Conservation (phyloP, 2,329 filamentous ascomycete genomes). For the Xylariaceae sp. region DNA sequence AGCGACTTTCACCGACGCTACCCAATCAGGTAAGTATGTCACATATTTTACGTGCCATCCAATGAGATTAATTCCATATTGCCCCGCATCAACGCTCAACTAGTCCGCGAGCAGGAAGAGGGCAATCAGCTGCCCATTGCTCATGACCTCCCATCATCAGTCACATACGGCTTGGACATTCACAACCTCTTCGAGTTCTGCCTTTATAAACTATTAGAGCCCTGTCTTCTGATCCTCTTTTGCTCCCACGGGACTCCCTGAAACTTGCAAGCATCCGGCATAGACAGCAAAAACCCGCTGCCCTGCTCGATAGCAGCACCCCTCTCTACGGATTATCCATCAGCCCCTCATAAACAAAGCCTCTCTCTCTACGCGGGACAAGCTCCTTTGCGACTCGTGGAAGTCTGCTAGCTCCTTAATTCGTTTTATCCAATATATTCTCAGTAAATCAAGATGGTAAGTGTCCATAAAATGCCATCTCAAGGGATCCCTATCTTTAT, state of each 20-base stretch:
- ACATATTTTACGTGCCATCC: too few relatives aligned
- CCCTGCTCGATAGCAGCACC: not conserved
- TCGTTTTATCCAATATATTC: not conserved
- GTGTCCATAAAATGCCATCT: not conserved
- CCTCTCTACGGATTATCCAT: not conserved
- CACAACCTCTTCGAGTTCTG: not conserved
- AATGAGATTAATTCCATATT: not conserved
- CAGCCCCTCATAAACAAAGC: not conserved
- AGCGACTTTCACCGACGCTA: not conserved
- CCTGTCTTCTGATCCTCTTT: not conserved
- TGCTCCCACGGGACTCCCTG: not conserved
- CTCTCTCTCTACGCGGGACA: not conserved
- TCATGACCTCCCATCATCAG: constrained; percentile 9
- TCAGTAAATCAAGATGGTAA: constrained; percentile 16
- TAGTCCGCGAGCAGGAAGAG: not conserved
- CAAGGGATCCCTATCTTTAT: not conserved
- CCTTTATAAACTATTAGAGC: not conserved
- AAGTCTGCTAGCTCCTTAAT: not conserved
- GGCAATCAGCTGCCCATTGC: not conserved
- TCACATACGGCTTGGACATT: not conserved
- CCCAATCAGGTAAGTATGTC: not conserved
- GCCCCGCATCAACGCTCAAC: constrained; percentile 18
- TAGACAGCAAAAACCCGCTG: not conserved
- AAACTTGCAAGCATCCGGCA: not conserved
- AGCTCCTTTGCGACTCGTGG: constrained; percentile 1